phyloP scores from a whole-genome alignment of 2,329 filamentous ascomycete species.

The Ceratocystis papillata region DNA sequence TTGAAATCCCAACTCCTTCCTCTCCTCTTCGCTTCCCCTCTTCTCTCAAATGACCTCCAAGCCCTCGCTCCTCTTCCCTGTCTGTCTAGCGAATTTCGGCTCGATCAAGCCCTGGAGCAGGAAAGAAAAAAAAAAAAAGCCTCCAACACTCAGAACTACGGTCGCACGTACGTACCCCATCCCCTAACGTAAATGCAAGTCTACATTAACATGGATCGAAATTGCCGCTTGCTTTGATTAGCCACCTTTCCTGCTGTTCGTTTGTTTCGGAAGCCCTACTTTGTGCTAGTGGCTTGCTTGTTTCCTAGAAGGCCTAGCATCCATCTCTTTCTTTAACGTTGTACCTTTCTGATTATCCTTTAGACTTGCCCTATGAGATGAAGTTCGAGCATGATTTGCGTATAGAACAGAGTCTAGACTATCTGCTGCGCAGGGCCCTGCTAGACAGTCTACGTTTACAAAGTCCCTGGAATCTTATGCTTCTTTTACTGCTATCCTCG shows the following conservation, averaged over 20 bases:
- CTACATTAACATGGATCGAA: not conserved
- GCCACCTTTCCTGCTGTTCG: not conserved
- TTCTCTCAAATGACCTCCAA: not conserved
- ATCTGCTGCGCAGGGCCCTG: too few relatives aligned
- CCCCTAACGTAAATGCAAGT: not conserved
- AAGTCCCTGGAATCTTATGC: too few relatives aligned
- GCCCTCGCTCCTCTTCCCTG: not conserved
- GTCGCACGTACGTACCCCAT: not conserved
- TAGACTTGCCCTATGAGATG: not conserved
- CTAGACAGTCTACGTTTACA: too few relatives aligned
- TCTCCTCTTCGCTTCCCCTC: not conserved
- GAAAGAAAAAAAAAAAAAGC: too few relatives aligned
- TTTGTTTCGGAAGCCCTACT: constrained; percentile 4
- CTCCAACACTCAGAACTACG: not conserved
- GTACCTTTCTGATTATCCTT: not conserved
- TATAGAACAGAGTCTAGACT: not conserved
- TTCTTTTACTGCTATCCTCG: too few relatives aligned
- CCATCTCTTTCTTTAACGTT: not conserved
- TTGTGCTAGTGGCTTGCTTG: not conserved
- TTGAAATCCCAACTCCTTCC: not conserved
- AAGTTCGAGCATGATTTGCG: not conserved
- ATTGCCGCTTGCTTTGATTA: not conserved
- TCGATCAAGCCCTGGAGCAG: not conserved
- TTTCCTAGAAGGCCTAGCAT: not conserved
- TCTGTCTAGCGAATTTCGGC: constrained; percentile 6